Percentiles rank a stretch among this genome's conserved stretches.
phyloP scores from a whole-genome alignment of 495 filamentous ascomycete species.

The Neurospora sp. region DNA sequence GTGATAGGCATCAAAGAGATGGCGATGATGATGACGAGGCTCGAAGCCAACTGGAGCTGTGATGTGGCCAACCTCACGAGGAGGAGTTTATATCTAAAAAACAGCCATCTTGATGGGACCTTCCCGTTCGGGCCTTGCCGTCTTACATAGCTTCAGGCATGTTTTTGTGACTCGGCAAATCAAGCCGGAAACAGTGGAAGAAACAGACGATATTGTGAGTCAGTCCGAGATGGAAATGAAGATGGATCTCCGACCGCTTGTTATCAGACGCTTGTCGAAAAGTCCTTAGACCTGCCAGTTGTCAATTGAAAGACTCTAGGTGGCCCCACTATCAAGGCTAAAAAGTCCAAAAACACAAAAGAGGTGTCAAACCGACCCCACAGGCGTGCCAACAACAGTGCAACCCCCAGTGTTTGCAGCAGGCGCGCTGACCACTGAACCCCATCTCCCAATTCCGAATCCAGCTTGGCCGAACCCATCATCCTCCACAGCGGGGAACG shows the following conservation, averaged over 20 bases:
- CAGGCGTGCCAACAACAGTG: neutral
- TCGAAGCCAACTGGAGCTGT: neutral
- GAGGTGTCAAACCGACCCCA: neutral
- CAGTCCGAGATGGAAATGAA: neutral
- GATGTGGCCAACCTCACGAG: neutral
- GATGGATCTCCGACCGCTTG: neutral
- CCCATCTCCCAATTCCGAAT: neutral
- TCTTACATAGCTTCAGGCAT: neutral
- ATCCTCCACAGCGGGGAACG: neutral
- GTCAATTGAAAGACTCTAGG: neutral
- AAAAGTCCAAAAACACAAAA: neutral
- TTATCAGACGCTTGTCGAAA: neutral
- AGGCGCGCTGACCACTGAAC: neutral
- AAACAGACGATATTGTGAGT: neutral
- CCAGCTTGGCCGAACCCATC: neutral
- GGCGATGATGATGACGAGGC: neutral
- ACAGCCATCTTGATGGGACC: neutral
- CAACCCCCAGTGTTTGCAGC: neutral
- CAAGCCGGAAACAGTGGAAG: neutral
- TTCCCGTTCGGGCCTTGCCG: neutral
- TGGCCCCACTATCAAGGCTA: neutral
- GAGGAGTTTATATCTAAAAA: neutral
- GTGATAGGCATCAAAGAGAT: neutral
- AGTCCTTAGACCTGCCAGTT: neutral
- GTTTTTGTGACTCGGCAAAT: neutral